Evolutionary conservation across 495 filamentous ascomycete species (phyloP).

Genomic region (Aspergillus heteromorphus): DNA sequence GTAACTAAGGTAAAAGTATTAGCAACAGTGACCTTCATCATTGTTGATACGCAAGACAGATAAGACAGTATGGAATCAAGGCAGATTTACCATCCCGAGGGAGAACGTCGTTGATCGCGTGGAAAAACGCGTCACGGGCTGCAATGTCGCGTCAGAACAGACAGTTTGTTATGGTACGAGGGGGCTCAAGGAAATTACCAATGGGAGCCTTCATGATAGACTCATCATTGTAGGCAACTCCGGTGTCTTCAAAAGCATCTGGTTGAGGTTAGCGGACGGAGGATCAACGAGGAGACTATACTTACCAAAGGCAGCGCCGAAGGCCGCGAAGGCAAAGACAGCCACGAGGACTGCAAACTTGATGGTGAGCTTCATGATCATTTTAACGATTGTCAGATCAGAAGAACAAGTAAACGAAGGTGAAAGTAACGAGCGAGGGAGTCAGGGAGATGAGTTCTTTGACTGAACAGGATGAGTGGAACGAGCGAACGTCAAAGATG

Average conservation of each 20-base stretch:
- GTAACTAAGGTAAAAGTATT: constrained; percentile 8
- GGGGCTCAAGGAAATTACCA: constrained; percentile 1
- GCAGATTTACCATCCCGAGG: constrained; percentile 11
- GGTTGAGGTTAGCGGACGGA: neutral
- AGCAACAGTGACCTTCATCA: neutral
- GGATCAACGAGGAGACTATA: neutral
- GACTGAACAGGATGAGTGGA: constrained; percentile 6
- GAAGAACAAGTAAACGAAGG: constrained; percentile 1
- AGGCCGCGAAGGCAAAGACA: constrained; percentile 6
- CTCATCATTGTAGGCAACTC: neutral
- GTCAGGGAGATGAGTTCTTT: neutral
- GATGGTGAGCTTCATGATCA: neutral
- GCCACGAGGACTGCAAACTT: constrained; percentile 10
- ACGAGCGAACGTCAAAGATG: neutral
- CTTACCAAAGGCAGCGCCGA: constrained; percentile 11
- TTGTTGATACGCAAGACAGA: neutral
- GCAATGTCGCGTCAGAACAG: neutral
- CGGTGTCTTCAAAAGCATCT: constrained; percentile 1
- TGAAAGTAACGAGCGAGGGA: neutral
- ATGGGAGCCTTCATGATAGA: neutral
- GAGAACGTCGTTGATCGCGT: neutral
- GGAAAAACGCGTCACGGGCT: constrained; percentile 2
- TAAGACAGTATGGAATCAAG: neutral
- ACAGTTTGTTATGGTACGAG: neutral
- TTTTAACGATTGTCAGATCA: neutral